Percentiles rank a stretch among this genome's conserved stretches.
phyloP scores from a whole-genome alignment of 1,139 yeast genomes.

The Debaryomycetaceae sp. region DNA sequence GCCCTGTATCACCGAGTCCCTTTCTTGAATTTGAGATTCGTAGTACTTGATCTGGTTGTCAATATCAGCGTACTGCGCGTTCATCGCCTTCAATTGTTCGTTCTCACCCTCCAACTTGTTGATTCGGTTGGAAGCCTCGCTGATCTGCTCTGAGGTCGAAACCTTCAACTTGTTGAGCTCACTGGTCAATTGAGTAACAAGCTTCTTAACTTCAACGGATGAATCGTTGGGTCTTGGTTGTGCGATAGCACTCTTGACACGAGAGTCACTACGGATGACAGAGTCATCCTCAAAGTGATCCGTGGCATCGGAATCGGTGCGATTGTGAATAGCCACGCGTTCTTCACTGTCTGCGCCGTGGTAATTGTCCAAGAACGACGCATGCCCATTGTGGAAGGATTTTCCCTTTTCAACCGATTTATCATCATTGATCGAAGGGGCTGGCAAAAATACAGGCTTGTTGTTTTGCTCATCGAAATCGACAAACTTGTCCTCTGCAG shows the following conservation, averaged over 20 bases:
- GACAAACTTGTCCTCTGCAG: constrained; percentile 8
- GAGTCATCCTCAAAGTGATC: too few species aligned
- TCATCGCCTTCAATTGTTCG: constrained; percentile 15
- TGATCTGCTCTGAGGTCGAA: constrained; percentile 48
- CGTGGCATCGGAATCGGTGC: not conserved
- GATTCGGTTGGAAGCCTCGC: constrained; percentile 50
- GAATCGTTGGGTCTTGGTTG: too few species aligned
- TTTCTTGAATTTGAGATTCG: constrained; percentile 26
- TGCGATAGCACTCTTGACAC: too few species aligned
- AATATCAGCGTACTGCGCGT: constrained; percentile 10
- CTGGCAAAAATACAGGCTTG: constrained; percentile 7
- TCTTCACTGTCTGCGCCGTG: constrained; percentile 8
- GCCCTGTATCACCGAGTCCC: constrained; percentile 31
- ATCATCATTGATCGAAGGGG: constrained; percentile 7
- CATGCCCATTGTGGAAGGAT: constrained; percentile 13
- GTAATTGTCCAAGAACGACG: constrained; percentile 12
- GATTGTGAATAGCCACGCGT: too few species aligned
- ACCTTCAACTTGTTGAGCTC: constrained; percentile 44
- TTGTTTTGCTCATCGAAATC: constrained; percentile 9
- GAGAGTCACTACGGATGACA: too few species aligned
- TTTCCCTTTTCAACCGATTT: constrained; percentile 5
- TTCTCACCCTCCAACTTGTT: constrained; percentile 44
- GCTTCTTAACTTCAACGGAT: constrained; percentile 27
- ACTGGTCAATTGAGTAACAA: constrained; percentile 39
- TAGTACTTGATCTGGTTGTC: constrained; percentile 13